Base-by-base conservation (phyloP, 306 rosid species). In the Cicer yamashitae region DNA sequence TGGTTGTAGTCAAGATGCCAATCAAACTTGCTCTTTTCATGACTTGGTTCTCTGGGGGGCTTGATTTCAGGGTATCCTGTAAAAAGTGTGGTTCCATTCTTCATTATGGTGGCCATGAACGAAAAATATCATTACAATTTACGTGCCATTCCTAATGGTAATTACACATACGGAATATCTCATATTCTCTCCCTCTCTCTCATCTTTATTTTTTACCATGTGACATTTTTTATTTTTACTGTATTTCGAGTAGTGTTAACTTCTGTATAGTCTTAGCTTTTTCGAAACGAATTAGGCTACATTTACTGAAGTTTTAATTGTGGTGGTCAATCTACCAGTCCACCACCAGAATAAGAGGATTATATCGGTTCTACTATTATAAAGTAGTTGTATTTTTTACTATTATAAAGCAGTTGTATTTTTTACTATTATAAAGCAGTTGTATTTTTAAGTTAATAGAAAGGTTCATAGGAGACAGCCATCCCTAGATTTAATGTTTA, bases 11-110 rank as follows among this genome's bases (percentile, higher is more conserved):
- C 56, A 90, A 12, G 64, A 96, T 81, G 58, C 97, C 99, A 7
- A 85, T 67, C 57, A 88, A 71, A 43, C 93, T 92, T 58, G 99
- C 97, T 80, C 76, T 90, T 84, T 89, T 96, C 99, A 96, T 96
- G 17, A 82, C 78, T 61, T 76, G 91, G 88, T 92, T 96, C 78
- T 96, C 99, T 4, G 99, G 78, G 13, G 99, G 99, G 83, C 83
- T 84, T 47, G 97, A 87, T 81, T 82, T 89, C 62, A 96, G 72
- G 7, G 99, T 96, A 74, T 96, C 99, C 99, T 96, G 93, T 61
- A 72, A 43, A 46, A 61, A 43, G 15, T 40, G 51, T 51, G 62
- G 71, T 13, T 38, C 34, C 22, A 37, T 37, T 18, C n/a, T 8
- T 11, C 70, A 11, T 52, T 30, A 52, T 11, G 6, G 66, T 39